Base-by-base conservation (phyloP, 106 monocot genomes). In the Agapanthus africanus region DNA sequence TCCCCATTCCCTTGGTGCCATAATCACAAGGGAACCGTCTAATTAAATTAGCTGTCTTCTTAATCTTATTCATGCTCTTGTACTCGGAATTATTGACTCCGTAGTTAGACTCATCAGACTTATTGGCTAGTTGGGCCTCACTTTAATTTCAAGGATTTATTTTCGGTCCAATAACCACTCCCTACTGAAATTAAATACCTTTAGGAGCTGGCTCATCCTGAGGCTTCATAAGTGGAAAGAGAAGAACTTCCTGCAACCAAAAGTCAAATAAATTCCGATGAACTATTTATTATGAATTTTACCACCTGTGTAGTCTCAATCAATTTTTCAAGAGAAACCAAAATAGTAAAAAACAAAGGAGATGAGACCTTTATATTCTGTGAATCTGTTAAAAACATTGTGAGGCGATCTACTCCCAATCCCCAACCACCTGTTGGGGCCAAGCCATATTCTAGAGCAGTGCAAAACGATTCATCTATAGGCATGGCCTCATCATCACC, bases 401-500 rank as follows among this genome's bases (percentile, higher is more conserved):
- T 46, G 4, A 95, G 71, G 4, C 91, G 85, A 66, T 95, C 95
- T 67, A 95, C 76, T n/a, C 95, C 95, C 70, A 95, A 54, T 6
- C 95, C 91, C 95, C 95, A 95, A 59, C 95, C 91, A 68, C 80
- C 95, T 41, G 91, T 91, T 70, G 95, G 95, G 5, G 95, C 91
- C 68, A 95, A 72, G n/a, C 91, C 95, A 78, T 95, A 95, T 72
- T 91, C 95, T 26, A 95, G 84, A 36, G 95, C 91, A 56, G 91
- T 95, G 39, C 91, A 91, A 75, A 91, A 95, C 69, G 91, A 74
- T 72, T 95, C 88, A 79, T 95, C 95, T 13, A 88, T 84, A 47
- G 95, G 77, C 95, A 91, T 91, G n/a, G 91, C 95, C 67, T 91
- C 85, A 75, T 95, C 95, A 82, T 91, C 91, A 72, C 95, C 88